phyloP scores from a whole-genome alignment of 768 basidiomycete genomes.

The Termitomyces bulborhizus region DNA sequence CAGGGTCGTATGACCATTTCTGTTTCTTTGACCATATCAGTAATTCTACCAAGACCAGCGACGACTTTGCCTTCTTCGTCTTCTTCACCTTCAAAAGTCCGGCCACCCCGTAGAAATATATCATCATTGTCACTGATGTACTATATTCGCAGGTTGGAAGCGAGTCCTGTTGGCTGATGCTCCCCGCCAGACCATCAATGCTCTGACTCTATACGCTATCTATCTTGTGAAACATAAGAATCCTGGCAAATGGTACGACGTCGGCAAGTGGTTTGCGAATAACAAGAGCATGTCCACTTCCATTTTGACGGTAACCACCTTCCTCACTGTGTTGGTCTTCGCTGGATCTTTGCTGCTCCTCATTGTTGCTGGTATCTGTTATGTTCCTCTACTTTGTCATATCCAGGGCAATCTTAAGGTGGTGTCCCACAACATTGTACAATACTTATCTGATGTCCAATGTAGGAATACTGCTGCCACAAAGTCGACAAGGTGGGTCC shows the following conservation, averaged over 20 bases:
- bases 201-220: conserved; percentile 92
- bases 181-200: conserved; percentile 96
- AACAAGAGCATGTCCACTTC: conserved; percentile 69
- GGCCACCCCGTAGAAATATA: conserved; percentile 17
- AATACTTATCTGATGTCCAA: background rate
- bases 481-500: conserved; percentile 88
- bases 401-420: conserved; percentile 97
- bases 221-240: conserved; percentile 40
- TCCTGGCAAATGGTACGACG: conserved; percentile 54
- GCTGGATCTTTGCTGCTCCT: conserved; percentile 77
- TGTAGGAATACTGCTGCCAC: conserved; percentile 94
- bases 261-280: conserved; percentile 74
- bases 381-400: conserved; percentile 91
- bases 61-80: conserved; percentile 98
- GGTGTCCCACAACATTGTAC: conserved; percentile 6
- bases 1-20: conserved; percentile 94
- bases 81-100: conserved; percentile 99
- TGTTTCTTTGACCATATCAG: conserved; percentile 98
- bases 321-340: conserved; percentile 88
- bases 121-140: background rate
- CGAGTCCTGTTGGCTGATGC: conserved; percentile 88
- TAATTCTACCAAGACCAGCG: conserved; percentile 91
- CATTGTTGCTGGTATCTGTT: conserved; percentile 78
- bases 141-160: conserved; percentile 61
- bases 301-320: conserved; percentile 78